Conservation (phyloP, 495 filamentous ascomycete species). For the Sordaria brevicollis region DNA sequence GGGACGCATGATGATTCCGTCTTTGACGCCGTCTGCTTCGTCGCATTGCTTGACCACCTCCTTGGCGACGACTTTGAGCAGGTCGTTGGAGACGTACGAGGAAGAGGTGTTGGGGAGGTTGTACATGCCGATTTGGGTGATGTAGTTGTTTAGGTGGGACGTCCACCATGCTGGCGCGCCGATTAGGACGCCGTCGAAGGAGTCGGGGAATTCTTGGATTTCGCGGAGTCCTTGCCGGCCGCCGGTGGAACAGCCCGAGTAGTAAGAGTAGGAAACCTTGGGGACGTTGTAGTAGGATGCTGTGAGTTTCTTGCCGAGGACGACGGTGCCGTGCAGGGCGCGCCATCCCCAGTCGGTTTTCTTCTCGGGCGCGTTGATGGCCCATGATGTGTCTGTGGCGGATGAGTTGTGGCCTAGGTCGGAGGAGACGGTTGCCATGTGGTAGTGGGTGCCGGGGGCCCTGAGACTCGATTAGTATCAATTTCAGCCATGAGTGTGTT, state of each 20-base stretch:
- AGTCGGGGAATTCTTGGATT: slow-evolving; percentile 39
- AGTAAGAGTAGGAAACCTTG: slow-evolving; percentile 39
- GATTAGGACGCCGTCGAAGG: slow-evolving; percentile 54
- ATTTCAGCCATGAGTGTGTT: neutral
- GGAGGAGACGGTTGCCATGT: slow-evolving; percentile 45
- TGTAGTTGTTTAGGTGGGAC: slow-evolving; percentile 38
- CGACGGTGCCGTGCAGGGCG: slow-evolving; percentile 39
- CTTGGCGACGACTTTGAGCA: slow-evolving; percentile 41
- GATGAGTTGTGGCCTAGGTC: slow-evolving; percentile 45
- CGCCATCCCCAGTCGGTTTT: slow-evolving; percentile 33
- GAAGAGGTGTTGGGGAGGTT: slow-evolving; percentile 31
- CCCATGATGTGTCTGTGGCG: slow-evolving; percentile 34
- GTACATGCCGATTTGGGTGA: slow-evolving; percentile 20
- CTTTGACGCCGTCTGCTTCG: slow-evolving; percentile 46
- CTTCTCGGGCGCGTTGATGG: slow-evolving; percentile 28
- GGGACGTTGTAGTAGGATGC: slow-evolving; percentile 30
- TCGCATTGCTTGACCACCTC: slow-evolving; percentile 64
- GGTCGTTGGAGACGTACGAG: slow-evolving; percentile 38
- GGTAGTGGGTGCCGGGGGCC: slow-evolving; percentile 16
- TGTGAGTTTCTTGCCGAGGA: slow-evolving; percentile 29
- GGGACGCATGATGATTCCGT: slow-evolving; percentile 53
- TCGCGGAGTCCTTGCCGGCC: slow-evolving; percentile 45
- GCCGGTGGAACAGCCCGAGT: slow-evolving; percentile 44
- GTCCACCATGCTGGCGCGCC: slow-evolving; percentile 33
- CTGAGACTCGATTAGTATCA: neutral